These are phyloP conservation scores for Cladosporium sp. DNA, from an alignment of 2,329 filamentous ascomycete species.

Conservation along the genomic window DNA sequence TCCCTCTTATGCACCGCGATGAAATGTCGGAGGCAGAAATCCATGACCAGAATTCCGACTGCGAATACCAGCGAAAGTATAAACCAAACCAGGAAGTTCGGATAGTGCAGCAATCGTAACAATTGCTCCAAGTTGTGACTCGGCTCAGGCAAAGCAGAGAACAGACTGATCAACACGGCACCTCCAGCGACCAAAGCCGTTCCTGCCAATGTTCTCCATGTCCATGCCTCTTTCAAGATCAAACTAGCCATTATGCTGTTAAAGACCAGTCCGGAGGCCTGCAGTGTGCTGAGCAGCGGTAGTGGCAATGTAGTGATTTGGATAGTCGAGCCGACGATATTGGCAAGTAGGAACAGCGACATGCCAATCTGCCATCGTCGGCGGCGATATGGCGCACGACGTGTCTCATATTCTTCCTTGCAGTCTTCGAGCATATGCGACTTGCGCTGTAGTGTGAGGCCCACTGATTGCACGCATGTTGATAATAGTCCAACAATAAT, in stretches of 20 bases:
- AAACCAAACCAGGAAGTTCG: slow-evolving; percentile 86
- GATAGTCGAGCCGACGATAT: slow-evolving; percentile 89
- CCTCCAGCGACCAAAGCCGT: slow-evolving; percentile 83
- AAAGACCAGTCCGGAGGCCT: slow-evolving; percentile 94
- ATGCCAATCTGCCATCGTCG: slow-evolving; percentile 94
- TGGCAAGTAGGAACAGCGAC: slow-evolving; percentile 93
- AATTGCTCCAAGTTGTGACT: slow-evolving; percentile 84
- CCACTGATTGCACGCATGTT: slow-evolving; percentile 90
- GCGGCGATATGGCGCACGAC: slow-evolving; percentile 81
- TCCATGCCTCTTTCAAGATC: slow-evolving; percentile 90
- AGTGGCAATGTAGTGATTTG: slow-evolving; percentile 95
- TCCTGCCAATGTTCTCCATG: slow-evolving; percentile 83
- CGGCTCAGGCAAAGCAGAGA: slow-evolving; percentile 89
- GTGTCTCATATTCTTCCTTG: slow-evolving; percentile 71
- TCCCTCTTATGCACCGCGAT: slow-evolving; percentile 28
- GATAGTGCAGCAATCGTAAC: slow-evolving; percentile 66
- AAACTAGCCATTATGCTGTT: slow-evolving; percentile 96
- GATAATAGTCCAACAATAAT: slow-evolving; percentile 90
- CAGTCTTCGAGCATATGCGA: slow-evolving; percentile 97
- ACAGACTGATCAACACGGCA: slow-evolving; percentile 87
- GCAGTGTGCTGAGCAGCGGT: slow-evolving; percentile 88
- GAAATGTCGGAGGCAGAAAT: slow-evolving; percentile 43
- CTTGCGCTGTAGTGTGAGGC: slow-evolving; percentile 93
- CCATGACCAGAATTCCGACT: slow-evolving; percentile 60
- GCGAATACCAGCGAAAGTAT: slow-evolving; percentile 70